Conservation (phyloP, 2,329 filamentous ascomycete genomes). For the Penicillium paneum region DNA sequence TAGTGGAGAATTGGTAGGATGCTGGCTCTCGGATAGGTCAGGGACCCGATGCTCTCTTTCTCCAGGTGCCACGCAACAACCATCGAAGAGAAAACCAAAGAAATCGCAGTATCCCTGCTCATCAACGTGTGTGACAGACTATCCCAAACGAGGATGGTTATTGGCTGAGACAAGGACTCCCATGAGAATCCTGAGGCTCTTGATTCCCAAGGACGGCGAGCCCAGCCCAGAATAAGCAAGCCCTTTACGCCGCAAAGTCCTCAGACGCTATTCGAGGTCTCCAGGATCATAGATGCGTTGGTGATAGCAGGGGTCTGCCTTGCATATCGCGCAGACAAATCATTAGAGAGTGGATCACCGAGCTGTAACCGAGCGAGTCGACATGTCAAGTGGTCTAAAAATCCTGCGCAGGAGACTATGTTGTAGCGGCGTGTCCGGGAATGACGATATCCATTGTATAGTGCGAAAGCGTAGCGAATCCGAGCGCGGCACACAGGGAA, state of each 20-base stretch:
- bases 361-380: background rate
- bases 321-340: constrained; percentile 17
- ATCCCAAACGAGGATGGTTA: background rate
- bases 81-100: background rate
- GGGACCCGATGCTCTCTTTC: constrained; percentile 1
- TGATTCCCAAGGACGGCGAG: background rate
- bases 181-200: background rate
- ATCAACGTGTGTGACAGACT: constrained; percentile 1
- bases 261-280: background rate
- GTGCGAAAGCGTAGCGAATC: constrained; percentile 15
- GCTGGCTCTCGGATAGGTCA: constrained; percentile 3
- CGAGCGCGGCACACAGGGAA: constrained; percentile 1
- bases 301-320: constrained; percentile 16
- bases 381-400: background rate
- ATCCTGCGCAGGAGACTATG: constrained; percentile 1
- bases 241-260: background rate
- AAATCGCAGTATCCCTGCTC: constrained; percentile 1
- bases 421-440: background rate
- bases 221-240: background rate
- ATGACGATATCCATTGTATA: constrained; percentile 6
- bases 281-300: constrained; percentile 9
- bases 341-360: constrained; percentile 9
- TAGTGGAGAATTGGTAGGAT: constrained; percentile 4
- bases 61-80: background rate
- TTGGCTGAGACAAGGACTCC: background rate